Percentiles rank a stretch among this genome's conserved stretches.
These are phyloP conservation scores for Rhizopogon roseolus DNA, from an alignment of 768 basidiomycete species.

Conservation along the genomic window DNA sequence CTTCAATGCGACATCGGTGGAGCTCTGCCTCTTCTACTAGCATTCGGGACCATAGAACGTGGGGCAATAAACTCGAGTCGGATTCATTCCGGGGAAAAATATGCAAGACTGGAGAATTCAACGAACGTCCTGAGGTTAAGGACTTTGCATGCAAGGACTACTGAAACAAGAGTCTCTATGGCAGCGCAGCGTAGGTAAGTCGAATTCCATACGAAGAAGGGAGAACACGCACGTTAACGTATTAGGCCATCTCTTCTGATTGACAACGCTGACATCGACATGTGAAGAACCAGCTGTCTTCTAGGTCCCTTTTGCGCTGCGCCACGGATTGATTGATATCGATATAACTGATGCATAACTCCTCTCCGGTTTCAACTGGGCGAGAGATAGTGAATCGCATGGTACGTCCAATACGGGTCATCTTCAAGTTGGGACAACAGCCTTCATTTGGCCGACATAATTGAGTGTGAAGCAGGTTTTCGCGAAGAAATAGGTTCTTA, in stretches of 20 bases:
- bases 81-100: too few species aligned
- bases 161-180: neutral
- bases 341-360: conserved; percentile 57
- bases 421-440: conserved; percentile 49
- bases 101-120: too few species aligned
- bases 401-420: conserved; percentile 37
- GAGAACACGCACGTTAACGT: neutral
- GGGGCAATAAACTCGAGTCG: neutral
- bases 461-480: neutral
- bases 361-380: conserved; percentile 43
- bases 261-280: conserved; percentile 47
- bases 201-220: neutral
- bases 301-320: conserved; percentile 36
- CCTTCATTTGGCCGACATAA: conserved; percentile 26
- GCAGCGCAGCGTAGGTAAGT: neutral
- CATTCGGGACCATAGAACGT: neutral
- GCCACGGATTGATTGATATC: conserved; percentile 26
- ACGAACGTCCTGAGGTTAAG: too few species aligned
- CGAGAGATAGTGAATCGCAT: conserved; percentile 44
- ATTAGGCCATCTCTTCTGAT: conserved; percentile 9
- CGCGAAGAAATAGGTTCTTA: conserved; percentile 18
- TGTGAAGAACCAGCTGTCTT: conserved; percentile 52
- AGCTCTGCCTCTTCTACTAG: neutral
- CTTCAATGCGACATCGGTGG: neutral
- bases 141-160: too few species aligned